Percentiles rank a stretch among this genome's conserved stretches.
phyloP scores from a whole-genome alignment of 164 flowering plant species.

The Chimonanthus praecox region DNA sequence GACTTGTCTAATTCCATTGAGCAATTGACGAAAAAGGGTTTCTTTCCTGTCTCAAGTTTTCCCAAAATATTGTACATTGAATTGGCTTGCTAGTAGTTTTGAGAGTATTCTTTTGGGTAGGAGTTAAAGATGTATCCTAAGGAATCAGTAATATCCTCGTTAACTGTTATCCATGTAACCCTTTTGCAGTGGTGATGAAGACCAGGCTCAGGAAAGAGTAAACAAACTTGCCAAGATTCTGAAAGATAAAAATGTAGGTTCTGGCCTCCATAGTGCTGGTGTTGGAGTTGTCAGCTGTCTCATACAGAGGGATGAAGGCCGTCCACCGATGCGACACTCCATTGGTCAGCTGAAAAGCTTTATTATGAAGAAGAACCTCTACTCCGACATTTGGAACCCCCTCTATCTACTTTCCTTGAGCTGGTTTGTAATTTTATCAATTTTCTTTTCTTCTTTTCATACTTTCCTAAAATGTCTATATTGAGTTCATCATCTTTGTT shows the following conservation, averaged over 20 bases:
- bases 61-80: background rate
- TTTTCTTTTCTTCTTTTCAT: conserved; percentile 3
- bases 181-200: conserved; percentile 92
- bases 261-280: conserved; percentile 68
- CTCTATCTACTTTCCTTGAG: conserved; percentile 94
- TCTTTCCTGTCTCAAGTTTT: background rate
- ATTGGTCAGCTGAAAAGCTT: conserved; percentile 74
- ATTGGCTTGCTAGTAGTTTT: background rate
- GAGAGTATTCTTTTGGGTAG: no score
- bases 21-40: no score
- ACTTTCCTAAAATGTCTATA: background rate
- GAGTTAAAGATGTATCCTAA: no score
- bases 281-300: conserved; percentile 90
- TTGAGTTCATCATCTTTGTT: conserved; percentile 4
- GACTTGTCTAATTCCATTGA: no score
- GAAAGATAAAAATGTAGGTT: conserved; percentile 70
- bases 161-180: background rate
- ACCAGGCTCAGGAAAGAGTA: conserved; percentile 99
- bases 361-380: conserved; percentile 90
- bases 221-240: conserved; percentile 88
- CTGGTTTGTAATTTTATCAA: conserved; percentile 46
- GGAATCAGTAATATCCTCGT: background rate
- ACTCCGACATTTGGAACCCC: conserved; percentile 95
- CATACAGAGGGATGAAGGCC: conserved; percentile 98
- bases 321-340: conserved; percentile 96